phyloP scores from a whole-genome alignment of 441 rosid genomes.

The Pelargonium fulgidum region DNA sequence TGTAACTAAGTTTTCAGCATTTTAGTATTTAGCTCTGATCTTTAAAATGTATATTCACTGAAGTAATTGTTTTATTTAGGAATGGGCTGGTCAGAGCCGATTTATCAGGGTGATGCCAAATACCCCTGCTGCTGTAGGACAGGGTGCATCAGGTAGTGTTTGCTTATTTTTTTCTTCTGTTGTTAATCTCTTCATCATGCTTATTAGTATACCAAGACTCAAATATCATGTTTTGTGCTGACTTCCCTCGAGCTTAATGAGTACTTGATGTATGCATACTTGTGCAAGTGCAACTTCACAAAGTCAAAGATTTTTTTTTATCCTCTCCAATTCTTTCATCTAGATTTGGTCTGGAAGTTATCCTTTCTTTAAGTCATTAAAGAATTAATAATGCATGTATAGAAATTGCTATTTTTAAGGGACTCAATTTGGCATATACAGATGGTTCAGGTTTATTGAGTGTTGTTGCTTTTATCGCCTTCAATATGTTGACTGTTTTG shows the following conservation, averaged over 20 bases:
- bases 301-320: neutral
- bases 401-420: neutral
- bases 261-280: neutral
- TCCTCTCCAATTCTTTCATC: neutral
- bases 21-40: neutral
- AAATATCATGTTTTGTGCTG: neutral
- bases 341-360: neutral
- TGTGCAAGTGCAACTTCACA: neutral
- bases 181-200: neutral
- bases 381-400: neutral
- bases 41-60: neutral
- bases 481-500: neutral
- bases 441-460: neutral
- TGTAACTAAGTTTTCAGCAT: neutral
- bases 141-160: slow-evolving; percentile 65
- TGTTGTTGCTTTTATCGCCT: neutral
- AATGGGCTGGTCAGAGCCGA: slow-evolving; percentile 76
- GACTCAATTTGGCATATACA: neutral
- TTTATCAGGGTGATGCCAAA: slow-evolving; percentile 88
- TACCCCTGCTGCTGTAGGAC: slow-evolving; percentile 81
- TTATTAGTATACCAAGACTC: neutral
- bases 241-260: neutral
- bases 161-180: slow-evolving; percentile 11
- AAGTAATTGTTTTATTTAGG: slow-evolving; percentile 33
- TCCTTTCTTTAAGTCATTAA: neutral